Base-by-base conservation (phyloP, 2,329 filamentous ascomycete species). In the Leptosphaerulina australis region DNA sequence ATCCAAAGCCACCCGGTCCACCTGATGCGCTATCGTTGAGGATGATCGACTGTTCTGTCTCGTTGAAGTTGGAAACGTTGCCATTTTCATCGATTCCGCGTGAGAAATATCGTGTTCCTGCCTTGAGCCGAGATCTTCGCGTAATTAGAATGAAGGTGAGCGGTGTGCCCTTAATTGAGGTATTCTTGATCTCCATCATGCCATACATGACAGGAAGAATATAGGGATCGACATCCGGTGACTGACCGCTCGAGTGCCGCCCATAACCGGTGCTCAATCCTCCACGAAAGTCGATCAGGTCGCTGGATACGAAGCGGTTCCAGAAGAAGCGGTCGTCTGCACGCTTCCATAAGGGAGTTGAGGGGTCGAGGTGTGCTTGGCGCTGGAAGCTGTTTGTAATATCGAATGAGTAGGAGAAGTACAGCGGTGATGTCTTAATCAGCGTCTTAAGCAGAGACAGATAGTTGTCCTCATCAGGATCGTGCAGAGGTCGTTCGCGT, bases 281-380 rank as follows among this genome's bases (percentile, higher is more conserved):
- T 24, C 80, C 83, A 54, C 93, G 86, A 70, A 96, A 96, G 71
- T 96, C 86, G 66, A 97, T 96, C 50, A 99, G 76, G 67, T 97
- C 91, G 6, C 89, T 88, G 71, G 93, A 90, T 38, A 97, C 83
- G 73, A 96, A 95, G 58, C 88, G 87, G 76, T 99, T 99, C 91
- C 93, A 99, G 80, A 97, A 99, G 80, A 99, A 99, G 58, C 94
- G 90, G 71, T 97, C 92, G 73, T 99, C 94, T 57, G 93, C 88
- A 62, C 91, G 82, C 79, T 88, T 87, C 94, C 94, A 99, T 50
- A 97, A 76, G 10, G 94, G 92, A 46, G 82, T 78, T 12, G 83
- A 82, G 47, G 79, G 76, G 70, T 96, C 85, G 58, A 85, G 79
- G 60, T 92, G 85, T 3, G 92, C 86, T 72, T 97, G 94, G 58